A percentile compares a stretch with the other conserved stretches of the same genome.
Evolutionary conservation across 179 eudicot genomes (phyloP).

Genomic region (Corrigiola litoralis): DNA sequence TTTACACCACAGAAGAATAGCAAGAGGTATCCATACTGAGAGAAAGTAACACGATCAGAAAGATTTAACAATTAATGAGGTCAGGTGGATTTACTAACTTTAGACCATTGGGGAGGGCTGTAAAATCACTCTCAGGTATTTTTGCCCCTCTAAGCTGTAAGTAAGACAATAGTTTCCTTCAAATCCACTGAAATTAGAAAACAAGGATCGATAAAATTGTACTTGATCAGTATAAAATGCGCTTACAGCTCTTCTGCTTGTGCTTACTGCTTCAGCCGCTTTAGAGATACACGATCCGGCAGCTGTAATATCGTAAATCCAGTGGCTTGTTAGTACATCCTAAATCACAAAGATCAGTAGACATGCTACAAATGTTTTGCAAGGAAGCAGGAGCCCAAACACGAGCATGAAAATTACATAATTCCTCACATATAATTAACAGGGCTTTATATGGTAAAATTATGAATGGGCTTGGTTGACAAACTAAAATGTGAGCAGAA

Average conservation of each 20-base stretch:
- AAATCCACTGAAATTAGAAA: not conserved
- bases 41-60: not conserved
- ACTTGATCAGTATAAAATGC: not conserved
- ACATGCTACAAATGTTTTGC: not conserved
- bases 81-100: slow-evolving; percentile 49
- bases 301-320: slow-evolving; percentile 41
- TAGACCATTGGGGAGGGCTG: slow-evolving; percentile 80
- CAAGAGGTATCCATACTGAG: not conserved
- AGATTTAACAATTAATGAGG: not conserved
- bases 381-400: not conserved
- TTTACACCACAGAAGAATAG: not conserved
- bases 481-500: too few species aligned
- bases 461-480: too few species aligned
- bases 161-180: not conserved
- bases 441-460: too few species aligned
- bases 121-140: slow-evolving; percentile 77
- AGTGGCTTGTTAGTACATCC: not conserved
- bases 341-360: not conserved
- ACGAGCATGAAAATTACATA: not conserved
- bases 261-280: slow-evolving; percentile 72
- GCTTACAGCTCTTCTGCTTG: slow-evolving; percentile 96
- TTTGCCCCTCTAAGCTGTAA: slow-evolving; percentile 85
- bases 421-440: too few species aligned
- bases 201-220: not conserved
- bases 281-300: slow-evolving; percentile 56